A percentile compares a stretch with the other conserved stretches of the same genome.
These are phyloP conservation scores for Alternaria rosae DNA, from an alignment of 2,329 filamentous ascomycete genomes.

Conservation along the genomic window DNA sequence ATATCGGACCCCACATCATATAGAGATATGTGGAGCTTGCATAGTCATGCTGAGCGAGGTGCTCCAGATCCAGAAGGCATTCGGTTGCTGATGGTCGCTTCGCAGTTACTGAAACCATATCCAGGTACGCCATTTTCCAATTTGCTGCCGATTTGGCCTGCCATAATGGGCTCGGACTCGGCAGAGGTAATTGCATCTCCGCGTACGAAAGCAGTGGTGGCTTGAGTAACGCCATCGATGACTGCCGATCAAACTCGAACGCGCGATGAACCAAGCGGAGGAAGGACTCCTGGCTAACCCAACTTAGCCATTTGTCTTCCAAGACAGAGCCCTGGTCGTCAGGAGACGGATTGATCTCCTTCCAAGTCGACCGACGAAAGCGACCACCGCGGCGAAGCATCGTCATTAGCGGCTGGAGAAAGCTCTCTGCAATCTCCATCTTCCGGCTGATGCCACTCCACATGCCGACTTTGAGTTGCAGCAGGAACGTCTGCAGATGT, in stretches of 20 bases:
- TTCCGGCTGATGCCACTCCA: constrained; percentile 67
- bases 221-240: constrained; percentile 71
- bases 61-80: constrained; percentile 36
- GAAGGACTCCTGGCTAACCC: constrained; percentile 71
- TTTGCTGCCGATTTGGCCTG: constrained; percentile 67
- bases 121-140: constrained; percentile 70
- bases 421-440: constrained; percentile 67
- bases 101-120: constrained; percentile 22
- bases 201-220: constrained; percentile 73
- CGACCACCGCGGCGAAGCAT: constrained; percentile 65
- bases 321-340: constrained; percentile 65
- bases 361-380: constrained; percentile 65
- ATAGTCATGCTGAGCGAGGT: constrained; percentile 28
- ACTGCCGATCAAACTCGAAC: constrained; percentile 70
- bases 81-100: constrained; percentile 40
- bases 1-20: constrained; percentile 70
- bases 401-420: constrained; percentile 62
- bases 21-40: constrained; percentile 68
- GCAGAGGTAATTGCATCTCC: constrained; percentile 71
- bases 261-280: constrained; percentile 72
- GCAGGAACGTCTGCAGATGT: constrained; percentile 59
- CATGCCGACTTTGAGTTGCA: constrained; percentile 62
- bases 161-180: constrained; percentile 70
- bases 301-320: constrained; percentile 70
- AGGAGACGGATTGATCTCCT: constrained; percentile 58